Evolutionary conservation across 2,329 filamentous ascomycete genomes (phyloP).

Genomic region (Botrytis squamosa): DNA sequence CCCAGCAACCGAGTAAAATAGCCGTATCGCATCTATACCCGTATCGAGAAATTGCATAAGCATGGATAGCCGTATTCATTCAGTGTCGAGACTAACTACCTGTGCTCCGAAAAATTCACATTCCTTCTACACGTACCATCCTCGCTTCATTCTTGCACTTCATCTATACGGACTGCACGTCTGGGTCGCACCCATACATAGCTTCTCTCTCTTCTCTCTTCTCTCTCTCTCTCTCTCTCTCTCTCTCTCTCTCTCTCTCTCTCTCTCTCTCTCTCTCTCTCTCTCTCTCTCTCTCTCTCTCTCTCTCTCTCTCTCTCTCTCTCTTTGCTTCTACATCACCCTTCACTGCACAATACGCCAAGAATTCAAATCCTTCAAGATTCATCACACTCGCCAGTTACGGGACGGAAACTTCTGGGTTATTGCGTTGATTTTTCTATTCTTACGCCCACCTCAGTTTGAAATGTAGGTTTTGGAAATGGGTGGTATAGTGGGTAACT

Average conservation of each 20-base stretch:
- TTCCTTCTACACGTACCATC: neutral
- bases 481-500: neutral
- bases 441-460: neutral
- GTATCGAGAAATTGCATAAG: neutral
- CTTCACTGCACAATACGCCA: too few relatives aligned
- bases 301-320: too few relatives aligned
- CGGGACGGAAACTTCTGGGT: too few relatives aligned
- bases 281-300: neutral
- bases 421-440: too few relatives aligned
- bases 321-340: too few relatives aligned
- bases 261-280: too few relatives aligned
- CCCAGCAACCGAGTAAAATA: neutral
- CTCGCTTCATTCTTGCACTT: neutral
- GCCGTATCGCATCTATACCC: neutral
- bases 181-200: neutral
- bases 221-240: too few relatives aligned
- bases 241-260: too few relatives aligned
- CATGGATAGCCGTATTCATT: rapidly evolving
- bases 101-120: neutral
- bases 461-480: neutral
- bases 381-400: too few relatives aligned
- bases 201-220: neutral
- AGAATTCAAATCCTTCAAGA: too few relatives aligned
- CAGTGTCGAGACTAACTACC: neutral
- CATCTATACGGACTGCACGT: too few relatives aligned